These are phyloP conservation scores for Pholiota microspora DNA, from an alignment of 768 basidiomycete genomes.

Conservation along the genomic window DNA sequence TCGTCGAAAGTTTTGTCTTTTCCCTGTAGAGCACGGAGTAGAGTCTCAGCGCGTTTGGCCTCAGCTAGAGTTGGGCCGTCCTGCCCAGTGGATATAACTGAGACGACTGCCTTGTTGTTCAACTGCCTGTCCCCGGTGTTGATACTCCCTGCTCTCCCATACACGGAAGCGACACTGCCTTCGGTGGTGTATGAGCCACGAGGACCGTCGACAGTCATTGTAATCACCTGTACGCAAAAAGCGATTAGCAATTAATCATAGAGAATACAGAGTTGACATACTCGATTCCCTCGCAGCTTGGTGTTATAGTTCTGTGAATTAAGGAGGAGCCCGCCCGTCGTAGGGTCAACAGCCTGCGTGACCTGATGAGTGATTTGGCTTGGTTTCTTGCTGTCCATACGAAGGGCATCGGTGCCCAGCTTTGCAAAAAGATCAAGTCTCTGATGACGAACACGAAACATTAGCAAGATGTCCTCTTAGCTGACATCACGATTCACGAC, in stretches of 20 bases:
- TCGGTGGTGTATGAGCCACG: slow-evolving; percentile 36
- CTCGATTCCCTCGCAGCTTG: slow-evolving; percentile 20
- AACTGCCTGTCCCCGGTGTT: slow-evolving; percentile 16
- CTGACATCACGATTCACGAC: too few relatives aligned
- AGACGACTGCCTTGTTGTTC: slow-evolving; percentile 30
- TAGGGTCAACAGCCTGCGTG: slow-evolving; percentile 13
- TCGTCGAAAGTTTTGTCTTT: slow-evolving; percentile 29
- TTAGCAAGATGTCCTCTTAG: not conserved
- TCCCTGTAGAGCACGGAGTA: slow-evolving; percentile 46
- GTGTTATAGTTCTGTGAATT: slow-evolving; percentile 39
- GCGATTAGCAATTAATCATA: too few relatives aligned
- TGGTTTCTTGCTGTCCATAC: slow-evolving; percentile 49
- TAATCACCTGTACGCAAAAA: slow-evolving; percentile 23
- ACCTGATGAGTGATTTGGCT: slow-evolving; percentile 41
- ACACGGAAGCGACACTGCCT: slow-evolving; percentile 41
- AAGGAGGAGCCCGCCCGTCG: slow-evolving; percentile 20
- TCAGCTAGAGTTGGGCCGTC: slow-evolving; percentile 63
- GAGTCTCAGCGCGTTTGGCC: slow-evolving; percentile 35
- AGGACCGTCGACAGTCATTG: slow-evolving; percentile 23
- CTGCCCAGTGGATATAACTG: slow-evolving; percentile 50
- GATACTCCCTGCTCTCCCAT: slow-evolving; percentile 34
- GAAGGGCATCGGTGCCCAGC: slow-evolving; percentile 41
- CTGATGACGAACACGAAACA: not conserved
- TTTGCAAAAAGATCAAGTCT: slow-evolving; percentile 43
- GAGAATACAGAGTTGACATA: slow-evolving; percentile 32